A percentile compares a stretch with the other conserved stretches of the same genome.
phyloP scores from a whole-genome alignment of 2,329 filamentous ascomycete genomes.

The Hortaea sp. region DNA sequence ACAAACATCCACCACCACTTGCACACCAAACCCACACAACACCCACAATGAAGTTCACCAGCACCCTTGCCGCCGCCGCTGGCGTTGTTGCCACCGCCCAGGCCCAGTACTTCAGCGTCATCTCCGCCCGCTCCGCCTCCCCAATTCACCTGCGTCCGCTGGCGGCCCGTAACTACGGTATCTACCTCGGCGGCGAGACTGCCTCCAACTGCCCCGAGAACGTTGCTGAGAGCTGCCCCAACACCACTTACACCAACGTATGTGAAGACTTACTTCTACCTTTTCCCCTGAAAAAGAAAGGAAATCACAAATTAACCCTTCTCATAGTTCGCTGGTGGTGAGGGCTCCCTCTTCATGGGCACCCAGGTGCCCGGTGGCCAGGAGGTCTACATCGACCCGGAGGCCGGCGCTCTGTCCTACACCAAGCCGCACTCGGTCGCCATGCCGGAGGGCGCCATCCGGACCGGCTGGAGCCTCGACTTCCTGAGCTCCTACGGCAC shows the following conservation, averaged over 20 bases:
- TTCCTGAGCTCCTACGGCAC: conserved; percentile 1
- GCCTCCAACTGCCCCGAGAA: conserved; percentile 21
- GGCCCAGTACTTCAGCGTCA: conserved; percentile 18
- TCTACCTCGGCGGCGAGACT: conserved; percentile 22
- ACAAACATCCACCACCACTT: background rate
- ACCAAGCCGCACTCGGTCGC: conserved; percentile 18
- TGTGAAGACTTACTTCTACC: background rate
- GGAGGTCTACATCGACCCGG: conserved; percentile 16
- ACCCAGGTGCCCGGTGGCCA: conserved; percentile 17
- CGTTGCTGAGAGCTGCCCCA: conserved; percentile 14
- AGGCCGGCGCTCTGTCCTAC: conserved; percentile 19
- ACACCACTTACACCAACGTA: conserved; percentile 11
- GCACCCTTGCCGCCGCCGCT: conserved; percentile 6
- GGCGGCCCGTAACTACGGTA: conserved; percentile 13
- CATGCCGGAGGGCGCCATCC: conserved; percentile 16
- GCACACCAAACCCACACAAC: conserved; percentile 2
- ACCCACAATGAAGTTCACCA: conserved; percentile 16
- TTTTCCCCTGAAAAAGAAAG: conserved; percentile 10
- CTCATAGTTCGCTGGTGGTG: conserved; percentile 9
- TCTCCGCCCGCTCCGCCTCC: conserved; percentile 15
- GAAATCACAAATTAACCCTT: background rate
- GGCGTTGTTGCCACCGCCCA: conserved; percentile 9
- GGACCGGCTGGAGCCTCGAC: conserved; percentile 13
- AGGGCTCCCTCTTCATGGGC: conserved; percentile 10
- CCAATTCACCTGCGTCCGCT: conserved; percentile 19